Conservation (phyloP, 2,329 filamentous ascomycete species). For the Fusarium nanum region DNA sequence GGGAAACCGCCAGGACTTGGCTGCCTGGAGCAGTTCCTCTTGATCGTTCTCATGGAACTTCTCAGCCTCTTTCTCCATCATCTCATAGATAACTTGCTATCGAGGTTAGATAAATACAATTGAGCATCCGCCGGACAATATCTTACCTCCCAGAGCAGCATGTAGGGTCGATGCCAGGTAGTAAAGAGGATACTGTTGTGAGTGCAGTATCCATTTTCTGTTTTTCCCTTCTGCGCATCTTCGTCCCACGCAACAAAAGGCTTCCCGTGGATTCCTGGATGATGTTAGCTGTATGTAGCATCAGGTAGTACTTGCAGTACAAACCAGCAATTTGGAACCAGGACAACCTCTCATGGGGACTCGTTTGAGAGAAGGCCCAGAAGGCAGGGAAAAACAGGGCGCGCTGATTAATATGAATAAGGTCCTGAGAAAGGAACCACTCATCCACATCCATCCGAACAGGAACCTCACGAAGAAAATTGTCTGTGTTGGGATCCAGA, state of each 20-base stretch:
- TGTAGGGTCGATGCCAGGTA: neutral
- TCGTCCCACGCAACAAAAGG: neutral
- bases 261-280: neutral
- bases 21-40: neutral
- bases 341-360: neutral
- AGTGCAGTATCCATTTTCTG: neutral
- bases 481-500: neutral
- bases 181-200: neutral
- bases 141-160: neutral
- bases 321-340: neutral
- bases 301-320: neutral
- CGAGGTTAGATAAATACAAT: neutral
- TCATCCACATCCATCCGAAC: neutral
- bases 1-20: neutral
- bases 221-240: neutral
- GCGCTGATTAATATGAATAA: neutral
- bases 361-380: neutral
- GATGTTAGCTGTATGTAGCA: neutral
- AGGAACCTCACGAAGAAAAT: neutral
- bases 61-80: neutral
- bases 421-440: neutral
- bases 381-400: neutral
- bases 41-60: neutral
- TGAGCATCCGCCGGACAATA: neutral
- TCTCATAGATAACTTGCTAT: neutral